Conservation (phyloP, 148 eudicot genomes). For the Amaranthus hypochondriacus region DNA sequence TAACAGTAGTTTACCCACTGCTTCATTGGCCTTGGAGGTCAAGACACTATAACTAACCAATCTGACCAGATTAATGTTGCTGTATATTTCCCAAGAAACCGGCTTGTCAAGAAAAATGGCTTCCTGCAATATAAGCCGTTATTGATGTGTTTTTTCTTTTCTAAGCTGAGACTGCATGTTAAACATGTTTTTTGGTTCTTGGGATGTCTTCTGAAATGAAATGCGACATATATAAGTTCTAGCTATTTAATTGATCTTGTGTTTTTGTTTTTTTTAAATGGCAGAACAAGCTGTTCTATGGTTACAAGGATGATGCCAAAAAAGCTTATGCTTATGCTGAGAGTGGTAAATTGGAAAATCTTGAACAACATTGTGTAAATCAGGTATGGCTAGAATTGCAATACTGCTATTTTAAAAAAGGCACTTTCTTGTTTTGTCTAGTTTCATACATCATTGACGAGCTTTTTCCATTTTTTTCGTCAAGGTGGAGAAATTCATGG, state of each 20-base stretch:
- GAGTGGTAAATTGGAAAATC: conserved; percentile 48
- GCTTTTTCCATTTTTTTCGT: background rate
- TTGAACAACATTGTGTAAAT: conserved; percentile 51
- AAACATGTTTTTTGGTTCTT: no score
- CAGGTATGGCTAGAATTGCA: conserved; percentile 40
- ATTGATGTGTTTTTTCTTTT: no score
- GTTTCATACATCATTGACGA: conserved; percentile 1
- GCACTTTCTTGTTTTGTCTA: background rate
- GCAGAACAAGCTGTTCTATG: conserved; percentile 59
- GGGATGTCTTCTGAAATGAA: background rate
- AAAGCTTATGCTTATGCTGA: conserved; percentile 46
- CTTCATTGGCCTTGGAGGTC: no score
- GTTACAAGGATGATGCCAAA: conserved; percentile 52
- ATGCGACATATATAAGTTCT: background rate
- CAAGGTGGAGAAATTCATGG: conserved; percentile 73
- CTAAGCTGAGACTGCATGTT: no score
- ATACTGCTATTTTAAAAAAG: background rate
- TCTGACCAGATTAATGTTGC: no score
- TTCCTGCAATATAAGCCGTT: no score
- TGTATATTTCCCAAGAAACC: no score
- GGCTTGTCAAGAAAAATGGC: no score
- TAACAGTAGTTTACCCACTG: no score
- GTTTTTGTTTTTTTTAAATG: conserved; percentile 12
- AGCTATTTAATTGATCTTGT: conserved; percentile 7
- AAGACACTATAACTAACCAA: no score